phyloP scores from a whole-genome alignment of 1,284 basidiomycete genomes.

The Athelia sp. region DNA sequence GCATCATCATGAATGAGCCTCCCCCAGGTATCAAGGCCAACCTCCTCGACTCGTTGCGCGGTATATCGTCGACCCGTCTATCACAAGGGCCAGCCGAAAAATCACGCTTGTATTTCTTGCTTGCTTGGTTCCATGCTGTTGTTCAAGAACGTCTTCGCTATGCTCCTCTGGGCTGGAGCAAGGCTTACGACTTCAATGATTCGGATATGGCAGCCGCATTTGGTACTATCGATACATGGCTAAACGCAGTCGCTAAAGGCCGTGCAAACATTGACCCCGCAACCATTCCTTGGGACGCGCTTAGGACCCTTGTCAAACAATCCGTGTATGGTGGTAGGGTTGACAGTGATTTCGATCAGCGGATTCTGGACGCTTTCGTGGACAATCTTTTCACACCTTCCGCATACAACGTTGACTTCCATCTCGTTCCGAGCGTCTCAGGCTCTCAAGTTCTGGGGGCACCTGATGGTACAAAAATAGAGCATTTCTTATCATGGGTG shows the following conservation, averaged over 20 bases:
- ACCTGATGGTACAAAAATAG: constrained; percentile 88
- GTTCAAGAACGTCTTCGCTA: constrained; percentile 95
- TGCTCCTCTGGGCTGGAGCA: constrained; percentile 92
- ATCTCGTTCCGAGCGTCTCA: constrained; percentile 69
- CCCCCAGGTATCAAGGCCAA: constrained; percentile 95
- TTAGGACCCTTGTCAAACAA: constrained; percentile 88
- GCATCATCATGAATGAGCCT: constrained; percentile 96
- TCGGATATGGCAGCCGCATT: constrained; percentile 94
- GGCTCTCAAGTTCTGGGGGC: constrained; percentile 59
- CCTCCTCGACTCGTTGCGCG: constrained; percentile 83
- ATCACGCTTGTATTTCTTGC: constrained; percentile 84
- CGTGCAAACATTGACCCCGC: constrained; percentile 88
- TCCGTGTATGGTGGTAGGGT: constrained; percentile 92
- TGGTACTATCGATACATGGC: constrained; percentile 88
- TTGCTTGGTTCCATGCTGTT: constrained; percentile 98
- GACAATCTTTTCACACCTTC: constrained; percentile 81
- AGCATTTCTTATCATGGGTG: constrained; percentile 88
- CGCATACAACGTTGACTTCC: constrained; percentile 91
- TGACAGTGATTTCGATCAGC: constrained; percentile 92
- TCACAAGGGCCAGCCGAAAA: constrained; percentile 88
- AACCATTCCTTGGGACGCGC: constrained; percentile 88
- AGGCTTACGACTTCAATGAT: constrained; percentile 96
- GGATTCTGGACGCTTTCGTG: constrained; percentile 87
- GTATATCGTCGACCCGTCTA: constrained; percentile 66
- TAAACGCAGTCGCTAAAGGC: constrained; percentile 76